A percentile compares a stretch with the other conserved stretches of the same genome.
Evolutionary conservation across 1,284 basidiomycete species (phyloP).

Genomic region (Fomes fomentarius): DNA sequence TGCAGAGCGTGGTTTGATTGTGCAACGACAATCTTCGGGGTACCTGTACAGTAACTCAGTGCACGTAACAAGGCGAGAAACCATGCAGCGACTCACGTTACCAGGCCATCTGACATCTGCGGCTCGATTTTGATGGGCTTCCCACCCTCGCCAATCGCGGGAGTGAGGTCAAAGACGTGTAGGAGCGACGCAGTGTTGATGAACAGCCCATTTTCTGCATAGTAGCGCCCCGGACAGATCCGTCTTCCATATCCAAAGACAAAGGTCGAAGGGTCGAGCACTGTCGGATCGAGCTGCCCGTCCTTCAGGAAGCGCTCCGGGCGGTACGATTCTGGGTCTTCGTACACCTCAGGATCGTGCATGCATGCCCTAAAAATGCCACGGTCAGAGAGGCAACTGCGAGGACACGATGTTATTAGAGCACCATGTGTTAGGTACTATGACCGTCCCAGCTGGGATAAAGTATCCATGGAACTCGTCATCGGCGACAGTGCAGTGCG

Average conservation of each 20-base stretch:
- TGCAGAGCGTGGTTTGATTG: background rate
- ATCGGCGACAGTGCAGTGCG: slow-evolving; percentile 8
- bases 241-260: background rate
- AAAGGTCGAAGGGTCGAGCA: background rate
- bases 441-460: slow-evolving; percentile 24
- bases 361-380: slow-evolving; percentile 24
- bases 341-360: slow-evolving; percentile 14
- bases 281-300: background rate
- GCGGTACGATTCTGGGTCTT: slow-evolving; percentile 10
- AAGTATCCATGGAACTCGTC: slow-evolving; percentile 24
- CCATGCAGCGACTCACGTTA: background rate
- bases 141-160: background rate
- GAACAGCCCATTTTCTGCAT: background rate
- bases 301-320: slow-evolving; percentile 5
- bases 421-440: slow-evolving; percentile 25
- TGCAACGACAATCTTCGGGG: slow-evolving; percentile 6
- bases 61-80: no score
- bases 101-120: background rate
- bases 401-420: slow-evolving; percentile 11
- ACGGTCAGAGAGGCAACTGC: no score
- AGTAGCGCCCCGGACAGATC: background rate
- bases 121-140: background rate
- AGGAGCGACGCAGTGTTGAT: background rate
- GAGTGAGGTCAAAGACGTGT: background rate
- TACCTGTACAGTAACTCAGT: slow-evolving; percentile 2